phyloP scores from a whole-genome alignment of 192 early-diverging fungal genomes.

The Phlyctochytrium planicorne region DNA sequence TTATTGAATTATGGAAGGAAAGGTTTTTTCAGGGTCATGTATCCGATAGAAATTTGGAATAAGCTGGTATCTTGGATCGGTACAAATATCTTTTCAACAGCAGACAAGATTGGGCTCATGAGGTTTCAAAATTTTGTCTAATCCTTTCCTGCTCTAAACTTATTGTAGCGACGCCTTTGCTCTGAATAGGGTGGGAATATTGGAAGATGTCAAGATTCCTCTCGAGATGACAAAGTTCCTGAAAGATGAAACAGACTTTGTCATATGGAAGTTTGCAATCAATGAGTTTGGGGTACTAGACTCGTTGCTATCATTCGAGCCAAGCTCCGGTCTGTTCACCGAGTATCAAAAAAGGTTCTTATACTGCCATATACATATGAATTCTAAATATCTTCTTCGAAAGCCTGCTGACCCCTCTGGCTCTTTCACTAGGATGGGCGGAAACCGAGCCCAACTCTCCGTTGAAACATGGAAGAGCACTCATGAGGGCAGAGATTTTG shows the following conservation, averaged over 20 bases:
- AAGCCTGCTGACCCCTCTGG: neutral
- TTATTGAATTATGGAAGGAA: conserved; percentile 28
- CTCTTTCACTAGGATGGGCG: neutral
- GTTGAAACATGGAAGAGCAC: conserved; percentile 18
- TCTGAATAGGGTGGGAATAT: conserved; percentile 2
- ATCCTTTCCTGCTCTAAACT: neutral
- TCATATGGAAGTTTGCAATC: conserved; percentile 10
- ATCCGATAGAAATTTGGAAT: conserved; percentile 18
- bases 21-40: conserved; percentile 30
- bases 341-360: conserved; percentile 1
- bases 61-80: too few species aligned
- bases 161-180: conserved; percentile 11
- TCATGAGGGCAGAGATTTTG: conserved; percentile 25
- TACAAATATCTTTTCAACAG: too few species aligned
- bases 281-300: neutral
- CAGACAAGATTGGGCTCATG: conserved; percentile 5
- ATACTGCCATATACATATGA: too few species aligned
- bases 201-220: conserved; percentile 7
- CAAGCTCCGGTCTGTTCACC: neutral
- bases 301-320: conserved; percentile 1
- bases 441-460: neutral
- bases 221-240: neutral
- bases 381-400: too few species aligned
- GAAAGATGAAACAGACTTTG: neutral
- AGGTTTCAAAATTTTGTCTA: neutral